phyloP scores from a whole-genome alignment of 2,329 filamentous ascomycete species.

The Penicillium sp. region DNA sequence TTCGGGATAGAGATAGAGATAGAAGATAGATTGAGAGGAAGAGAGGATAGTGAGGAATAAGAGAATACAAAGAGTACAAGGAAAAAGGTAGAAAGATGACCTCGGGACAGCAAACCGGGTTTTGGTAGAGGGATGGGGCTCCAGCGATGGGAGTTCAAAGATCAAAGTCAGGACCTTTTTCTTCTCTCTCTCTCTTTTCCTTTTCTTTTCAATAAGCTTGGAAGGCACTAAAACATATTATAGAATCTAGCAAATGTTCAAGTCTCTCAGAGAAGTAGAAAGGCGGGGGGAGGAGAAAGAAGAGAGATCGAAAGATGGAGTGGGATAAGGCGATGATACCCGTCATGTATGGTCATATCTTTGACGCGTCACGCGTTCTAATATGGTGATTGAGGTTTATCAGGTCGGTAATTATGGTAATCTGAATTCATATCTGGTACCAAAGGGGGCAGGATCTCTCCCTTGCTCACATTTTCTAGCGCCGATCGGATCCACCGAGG shows the following conservation, averaged over 20 bases:
- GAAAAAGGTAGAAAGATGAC: background rate
- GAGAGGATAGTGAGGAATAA: background rate
- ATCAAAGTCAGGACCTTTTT: background rate
- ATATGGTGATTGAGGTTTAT: background rate
- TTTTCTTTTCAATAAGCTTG: background rate
- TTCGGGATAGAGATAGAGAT: background rate
- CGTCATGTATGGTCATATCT: constrained; percentile 31
- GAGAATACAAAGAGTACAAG: constrained; percentile 6
- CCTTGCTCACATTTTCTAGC: constrained; percentile 13
- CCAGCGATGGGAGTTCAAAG: background rate
- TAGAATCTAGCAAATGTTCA: constrained; percentile 8
- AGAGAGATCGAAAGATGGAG: constrained; percentile 16
- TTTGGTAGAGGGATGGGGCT: background rate
- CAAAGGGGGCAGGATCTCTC: constrained; percentile 3
- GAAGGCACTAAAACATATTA: constrained; percentile 13
- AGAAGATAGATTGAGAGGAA: background rate
- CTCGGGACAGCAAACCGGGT: background rate
- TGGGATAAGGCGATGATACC: constrained; percentile 12
- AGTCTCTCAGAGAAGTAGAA: constrained; percentile 2
- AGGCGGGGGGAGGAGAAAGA: constrained; percentile 14
- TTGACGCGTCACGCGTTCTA: constrained; percentile 30
- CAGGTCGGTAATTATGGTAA: background rate
- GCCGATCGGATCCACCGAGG: constrained; percentile 9
- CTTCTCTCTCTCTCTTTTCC: background rate
- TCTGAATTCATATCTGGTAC: background rate